A percentile compares a stretch with the other conserved stretches of the same genome.
Evolutionary conservation across 225 moss, liverwort and hornwort species (phyloP).

Genomic region (Polytrichum commune): DNA sequence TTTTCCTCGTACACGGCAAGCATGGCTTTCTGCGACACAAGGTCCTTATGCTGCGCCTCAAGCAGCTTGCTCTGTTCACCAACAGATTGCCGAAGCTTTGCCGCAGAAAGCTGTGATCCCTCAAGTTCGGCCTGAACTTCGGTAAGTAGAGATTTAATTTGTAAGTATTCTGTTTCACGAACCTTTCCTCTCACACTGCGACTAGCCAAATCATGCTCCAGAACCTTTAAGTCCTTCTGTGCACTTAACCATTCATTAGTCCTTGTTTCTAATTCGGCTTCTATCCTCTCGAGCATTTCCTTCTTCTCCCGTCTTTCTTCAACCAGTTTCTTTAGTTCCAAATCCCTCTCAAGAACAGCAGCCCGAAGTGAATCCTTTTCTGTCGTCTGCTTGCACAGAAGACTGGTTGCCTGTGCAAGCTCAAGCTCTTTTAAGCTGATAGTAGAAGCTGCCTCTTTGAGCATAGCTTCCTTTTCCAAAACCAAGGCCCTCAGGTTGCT

Average conservation of each 20-base stretch:
- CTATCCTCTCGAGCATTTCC: conserved; percentile 30
- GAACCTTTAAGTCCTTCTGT: conserved; percentile 28
- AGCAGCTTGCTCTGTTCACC: conserved; percentile 32
- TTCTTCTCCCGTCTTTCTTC: conserved; percentile 27
- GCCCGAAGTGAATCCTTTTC: conserved; percentile 24
- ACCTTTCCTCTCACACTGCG: conserved; percentile 14
- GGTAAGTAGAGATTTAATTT: conserved; percentile 25
- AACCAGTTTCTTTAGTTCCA: conserved; percentile 17
- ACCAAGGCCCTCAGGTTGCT: conserved; percentile 13
- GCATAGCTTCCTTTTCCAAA: conserved; percentile 31
- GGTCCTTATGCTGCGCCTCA: conserved; percentile 31
- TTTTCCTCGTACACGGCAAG: conserved; percentile 17
- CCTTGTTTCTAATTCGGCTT: conserved; percentile 26
- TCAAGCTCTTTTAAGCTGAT: conserved; percentile 29
- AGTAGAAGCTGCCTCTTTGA: conserved; percentile 23
- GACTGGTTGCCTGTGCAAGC: conserved; percentile 24
- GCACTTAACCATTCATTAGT: conserved; percentile 36
- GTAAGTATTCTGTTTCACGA: conserved; percentile 22
- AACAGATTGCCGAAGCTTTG: conserved; percentile 22
- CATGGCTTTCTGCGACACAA: conserved; percentile 14
- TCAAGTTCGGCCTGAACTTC: conserved; percentile 46
- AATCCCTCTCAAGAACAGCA: conserved; percentile 31
- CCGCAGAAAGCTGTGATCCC: conserved; percentile 26
- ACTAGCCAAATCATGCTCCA: conserved; percentile 32
- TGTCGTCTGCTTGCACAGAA: conserved; percentile 24